These are phyloP conservation scores for Diaporthe ampelina DNA, from an alignment of 2,329 filamentous ascomycete species.

Conservation along the genomic window DNA sequence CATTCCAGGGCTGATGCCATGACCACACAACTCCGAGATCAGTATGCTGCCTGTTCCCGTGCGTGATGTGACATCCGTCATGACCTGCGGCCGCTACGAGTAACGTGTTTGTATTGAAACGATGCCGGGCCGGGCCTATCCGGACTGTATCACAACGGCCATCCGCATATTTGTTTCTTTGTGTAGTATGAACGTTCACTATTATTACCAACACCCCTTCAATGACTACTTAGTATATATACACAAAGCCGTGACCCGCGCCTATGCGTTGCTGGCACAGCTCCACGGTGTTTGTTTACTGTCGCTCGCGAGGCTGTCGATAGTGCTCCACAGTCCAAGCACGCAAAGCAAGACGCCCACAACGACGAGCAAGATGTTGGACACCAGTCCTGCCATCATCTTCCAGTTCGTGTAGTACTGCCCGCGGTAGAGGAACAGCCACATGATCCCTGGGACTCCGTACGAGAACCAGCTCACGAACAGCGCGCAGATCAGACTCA, in stretches of 20 bases:
- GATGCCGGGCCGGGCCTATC: conserved; percentile 21
- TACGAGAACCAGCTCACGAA: conserved; percentile 79
- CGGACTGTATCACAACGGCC: conserved; percentile 11
- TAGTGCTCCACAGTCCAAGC: conserved; percentile 56
- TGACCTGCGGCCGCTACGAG: background rate
- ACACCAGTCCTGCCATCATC: conserved; percentile 50
- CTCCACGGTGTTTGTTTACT: conserved; percentile 53
- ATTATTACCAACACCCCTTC: background rate
- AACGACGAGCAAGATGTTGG: conserved; percentile 51
- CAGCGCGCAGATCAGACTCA: conserved; percentile 73
- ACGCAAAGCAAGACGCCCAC: conserved; percentile 54
- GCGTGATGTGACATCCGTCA: conserved; percentile 3
- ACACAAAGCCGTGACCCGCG: background rate
- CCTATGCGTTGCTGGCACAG: conserved; percentile 49
- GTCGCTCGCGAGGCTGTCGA: conserved; percentile 52
- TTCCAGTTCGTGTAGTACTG: conserved; percentile 53
- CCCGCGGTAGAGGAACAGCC: conserved; percentile 62
- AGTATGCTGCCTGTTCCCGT: background rate
- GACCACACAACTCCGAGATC: background rate
- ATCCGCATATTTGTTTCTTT: background rate
- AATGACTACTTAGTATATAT: background rate
- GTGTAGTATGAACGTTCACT: background rate
- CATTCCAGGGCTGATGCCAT: background rate
- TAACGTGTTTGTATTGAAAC: background rate
- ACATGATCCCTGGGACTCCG: conserved; percentile 61